Conservation (phyloP, 768 basidiomycete species). For the Pleurotus pulmonarius region DNA sequence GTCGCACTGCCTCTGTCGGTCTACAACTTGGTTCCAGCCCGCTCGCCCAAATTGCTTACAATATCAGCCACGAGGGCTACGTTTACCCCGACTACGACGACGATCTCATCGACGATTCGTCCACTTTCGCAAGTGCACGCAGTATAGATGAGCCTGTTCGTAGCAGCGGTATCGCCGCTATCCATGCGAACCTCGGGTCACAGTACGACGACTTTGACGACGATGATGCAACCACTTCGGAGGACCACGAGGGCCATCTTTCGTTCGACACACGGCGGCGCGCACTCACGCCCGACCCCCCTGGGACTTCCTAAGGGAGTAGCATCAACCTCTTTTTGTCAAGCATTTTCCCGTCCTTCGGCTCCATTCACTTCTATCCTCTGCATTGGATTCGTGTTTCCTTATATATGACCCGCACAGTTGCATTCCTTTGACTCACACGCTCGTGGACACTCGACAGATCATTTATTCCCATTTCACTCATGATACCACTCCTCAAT, state of each 20-base stretch:
- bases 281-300: conserved; percentile 1
- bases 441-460: conserved; percentile 5
- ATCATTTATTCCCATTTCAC: conserved; percentile 7
- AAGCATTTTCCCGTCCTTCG: neutral
- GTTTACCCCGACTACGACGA: conserved; percentile 4
- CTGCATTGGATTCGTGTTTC: conserved; percentile 3
- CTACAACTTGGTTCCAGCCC: conserved; percentile 3
- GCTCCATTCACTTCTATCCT: neutral
- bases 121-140: conserved; percentile 51
- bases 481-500: conserved; percentile 6
- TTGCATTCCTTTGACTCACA: neutral
- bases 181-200: conserved; percentile 8
- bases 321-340: neutral
- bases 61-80: conserved; percentile 1
- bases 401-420: neutral
- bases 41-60: conserved; percentile 11
- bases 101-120: conserved; percentile 43
- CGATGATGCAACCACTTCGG: conserved; percentile 23
- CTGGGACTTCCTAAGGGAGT: neutral
- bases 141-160: conserved; percentile 19
- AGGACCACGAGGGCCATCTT: conserved; percentile 1
- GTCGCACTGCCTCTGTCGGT: conserved; percentile 4
- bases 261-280: conserved; percentile 6
- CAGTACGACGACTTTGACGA: conserved; percentile 20
- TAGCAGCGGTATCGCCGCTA: conserved; percentile 4